A percentile compares a stretch with the other conserved stretches of the same genome.
These are phyloP conservation scores for Coprinopsis marcescibilis DNA, from an alignment of 768 basidiomycete species.

Conservation along the genomic window DNA sequence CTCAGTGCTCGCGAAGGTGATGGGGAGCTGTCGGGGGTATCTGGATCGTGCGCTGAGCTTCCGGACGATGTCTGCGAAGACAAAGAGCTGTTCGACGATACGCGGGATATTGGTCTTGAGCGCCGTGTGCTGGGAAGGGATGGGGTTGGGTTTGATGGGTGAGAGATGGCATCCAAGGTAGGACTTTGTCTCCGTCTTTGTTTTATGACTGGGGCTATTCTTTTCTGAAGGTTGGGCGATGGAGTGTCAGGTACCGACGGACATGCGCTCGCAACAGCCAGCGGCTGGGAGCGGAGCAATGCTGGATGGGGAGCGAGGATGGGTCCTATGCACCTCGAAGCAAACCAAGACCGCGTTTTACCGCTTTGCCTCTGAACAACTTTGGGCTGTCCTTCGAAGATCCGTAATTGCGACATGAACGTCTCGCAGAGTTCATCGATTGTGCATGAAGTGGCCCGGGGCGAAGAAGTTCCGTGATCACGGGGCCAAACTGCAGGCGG, in stretches of 20 bases:
- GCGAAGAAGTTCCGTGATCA: too few species aligned
- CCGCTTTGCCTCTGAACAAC: constrained; percentile 2
- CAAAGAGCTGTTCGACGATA: background rate
- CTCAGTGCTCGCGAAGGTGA: too few species aligned
- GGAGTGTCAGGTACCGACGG: background rate
- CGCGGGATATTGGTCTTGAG: background rate
- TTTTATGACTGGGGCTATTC: background rate
- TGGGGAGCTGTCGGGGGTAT: too few species aligned
- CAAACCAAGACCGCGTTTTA: constrained; percentile 16
- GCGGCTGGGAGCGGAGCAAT: constrained; percentile 3
- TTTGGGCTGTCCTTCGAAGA: too few species aligned
- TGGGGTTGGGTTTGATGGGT: background rate
- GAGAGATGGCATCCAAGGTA: too few species aligned
- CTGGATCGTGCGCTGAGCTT: too few species aligned
- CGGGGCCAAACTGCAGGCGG: too few species aligned
- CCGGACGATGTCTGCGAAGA: too few species aligned
- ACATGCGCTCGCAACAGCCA: background rate
- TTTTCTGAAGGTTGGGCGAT: background rate
- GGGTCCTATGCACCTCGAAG: constrained; percentile 22
- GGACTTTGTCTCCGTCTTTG: too few species aligned
- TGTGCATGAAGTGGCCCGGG: too few species aligned
- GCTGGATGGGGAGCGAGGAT: constrained; percentile 13
- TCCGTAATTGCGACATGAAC: too few species aligned
- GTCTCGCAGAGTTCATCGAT: background rate
- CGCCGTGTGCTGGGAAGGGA: background rate